Conservation (phyloP, 257 asterid genomes). For the Solanum bukasovii region DNA sequence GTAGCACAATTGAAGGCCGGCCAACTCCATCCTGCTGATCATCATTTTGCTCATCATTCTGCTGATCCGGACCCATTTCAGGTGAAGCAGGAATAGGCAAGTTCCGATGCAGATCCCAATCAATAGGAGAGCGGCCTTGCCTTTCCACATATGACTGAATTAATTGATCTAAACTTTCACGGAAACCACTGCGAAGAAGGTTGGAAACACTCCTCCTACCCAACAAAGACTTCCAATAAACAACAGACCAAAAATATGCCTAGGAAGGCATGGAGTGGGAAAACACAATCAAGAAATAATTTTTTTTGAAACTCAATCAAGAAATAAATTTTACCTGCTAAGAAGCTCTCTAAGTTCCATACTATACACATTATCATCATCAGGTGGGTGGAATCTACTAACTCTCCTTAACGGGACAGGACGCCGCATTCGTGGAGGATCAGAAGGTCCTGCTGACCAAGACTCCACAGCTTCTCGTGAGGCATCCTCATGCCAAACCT, state of each 20-base stretch:
- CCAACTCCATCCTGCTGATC: conserved; percentile 44
- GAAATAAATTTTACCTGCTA: conserved; percentile 47
- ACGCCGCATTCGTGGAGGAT: conserved; percentile 68
- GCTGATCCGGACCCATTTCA: conserved; percentile 47
- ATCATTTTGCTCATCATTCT: conserved; percentile 44
- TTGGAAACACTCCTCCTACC: conserved; percentile 94
- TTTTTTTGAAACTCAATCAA: neutral
- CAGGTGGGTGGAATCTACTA: conserved; percentile 80
- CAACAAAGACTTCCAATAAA: conserved; percentile 2
- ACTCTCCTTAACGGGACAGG: conserved; percentile 43
- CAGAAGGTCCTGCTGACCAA: conserved; percentile 72
- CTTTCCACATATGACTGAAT: conserved; percentile 81
- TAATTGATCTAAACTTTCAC: conserved; percentile 83
- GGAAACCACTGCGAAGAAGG: conserved; percentile 91
- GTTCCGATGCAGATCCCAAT: conserved; percentile 75
- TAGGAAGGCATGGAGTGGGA: neutral
- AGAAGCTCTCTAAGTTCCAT: conserved; percentile 97
- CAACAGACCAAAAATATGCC: neutral
- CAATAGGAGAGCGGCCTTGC: conserved; percentile 62
- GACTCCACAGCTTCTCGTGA: conserved; percentile 51
- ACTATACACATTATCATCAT: conserved; percentile 88
- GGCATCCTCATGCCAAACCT: conserved; percentile 48
- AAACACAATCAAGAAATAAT: neutral
- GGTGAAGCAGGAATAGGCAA: conserved; percentile 73
- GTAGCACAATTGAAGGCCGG: conserved; percentile 59